Percentiles rank a stretch among this genome's conserved stretches.
These are phyloP conservation scores for Chaetomiaceae sp. DNA, from an alignment of 2,329 filamentous ascomycete genomes.

Conservation along the genomic window DNA sequence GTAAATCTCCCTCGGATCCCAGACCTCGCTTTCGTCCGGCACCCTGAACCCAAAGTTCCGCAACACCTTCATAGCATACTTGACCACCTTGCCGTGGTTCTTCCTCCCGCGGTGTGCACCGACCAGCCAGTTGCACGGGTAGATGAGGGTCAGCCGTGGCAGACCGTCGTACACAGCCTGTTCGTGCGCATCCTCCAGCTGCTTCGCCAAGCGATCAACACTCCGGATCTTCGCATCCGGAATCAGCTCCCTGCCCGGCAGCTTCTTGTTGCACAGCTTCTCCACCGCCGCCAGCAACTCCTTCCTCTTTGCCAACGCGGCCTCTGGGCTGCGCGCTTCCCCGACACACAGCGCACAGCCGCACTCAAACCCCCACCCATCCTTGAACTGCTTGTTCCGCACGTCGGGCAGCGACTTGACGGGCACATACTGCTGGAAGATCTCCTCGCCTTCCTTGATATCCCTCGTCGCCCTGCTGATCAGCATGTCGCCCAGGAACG, in stretches of 20 bases:
- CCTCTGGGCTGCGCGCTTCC: conserved; percentile 26
- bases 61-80: conserved; percentile 30
- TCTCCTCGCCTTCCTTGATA: conserved; percentile 36
- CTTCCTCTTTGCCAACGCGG: conserved; percentile 24
- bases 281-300: conserved; percentile 26
- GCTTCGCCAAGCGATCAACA: conserved; percentile 30
- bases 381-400: conserved; percentile 29
- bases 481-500: conserved; percentile 32
- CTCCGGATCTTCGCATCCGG: conserved; percentile 33
- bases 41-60: conserved; percentile 35
- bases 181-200: conserved; percentile 35
- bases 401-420: conserved; percentile 30
- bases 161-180: conserved; percentile 29
- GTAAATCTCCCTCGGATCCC: conserved; percentile 28
- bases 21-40: conserved; percentile 20
- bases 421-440: conserved; percentile 38
- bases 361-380: conserved; percentile 40
- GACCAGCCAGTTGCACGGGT: conserved; percentile 36
- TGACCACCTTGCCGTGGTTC: conserved; percentile 33
- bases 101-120: conserved; percentile 32
- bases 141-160: conserved; percentile 35
- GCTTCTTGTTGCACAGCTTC: conserved; percentile 25
- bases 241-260: conserved; percentile 22
- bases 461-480: conserved; percentile 35
- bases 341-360: conserved; percentile 36